A percentile compares a stretch with the other conserved stretches of the same genome.
phyloP scores from a whole-genome alignment of 2,329 filamentous ascomycete species.

The Sclerotiophoma versabilis region DNA sequence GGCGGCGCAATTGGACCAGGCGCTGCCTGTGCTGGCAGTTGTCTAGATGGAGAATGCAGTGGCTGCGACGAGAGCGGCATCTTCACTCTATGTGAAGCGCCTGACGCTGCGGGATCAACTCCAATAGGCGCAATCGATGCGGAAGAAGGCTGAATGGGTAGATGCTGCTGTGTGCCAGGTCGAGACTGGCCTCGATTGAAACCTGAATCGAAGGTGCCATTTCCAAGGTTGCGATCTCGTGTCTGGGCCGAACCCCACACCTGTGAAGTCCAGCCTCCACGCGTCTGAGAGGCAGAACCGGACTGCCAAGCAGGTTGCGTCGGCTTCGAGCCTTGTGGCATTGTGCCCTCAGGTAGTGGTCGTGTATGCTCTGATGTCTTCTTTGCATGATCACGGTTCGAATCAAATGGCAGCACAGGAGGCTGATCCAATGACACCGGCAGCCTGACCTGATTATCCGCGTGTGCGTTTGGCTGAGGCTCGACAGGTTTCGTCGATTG shows the following conservation, averaged over 20 bases:
- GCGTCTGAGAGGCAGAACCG: constrained; percentile 33
- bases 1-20: constrained; percentile 42
- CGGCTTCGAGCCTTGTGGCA: constrained; percentile 30
- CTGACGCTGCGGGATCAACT: constrained; percentile 24
- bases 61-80: constrained; percentile 17
- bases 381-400: constrained; percentile 29
- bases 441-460: constrained; percentile 29
- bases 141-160: constrained; percentile 36
- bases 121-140: constrained; percentile 34
- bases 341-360: constrained; percentile 20
- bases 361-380: constrained; percentile 27
- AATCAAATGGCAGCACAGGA: constrained; percentile 26
- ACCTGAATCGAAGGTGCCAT: constrained; percentile 76
- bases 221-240: constrained; percentile 74
- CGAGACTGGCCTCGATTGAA: constrained; percentile 60
- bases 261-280: constrained; percentile 54
- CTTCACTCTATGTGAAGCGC: constrained; percentile 25
- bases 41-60: constrained; percentile 22
- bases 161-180: constrained; percentile 34
- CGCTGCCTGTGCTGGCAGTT: constrained; percentile 23
- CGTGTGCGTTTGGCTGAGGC: constrained; percentile 29
- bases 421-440: constrained; percentile 28
- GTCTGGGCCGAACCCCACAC: constrained; percentile 77
- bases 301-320: constrained; percentile 39
- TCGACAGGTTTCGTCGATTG: constrained; percentile 26